Conservation (phyloP, 495 filamentous ascomycete species). For the Staphylotrichum longicolle region DNA sequence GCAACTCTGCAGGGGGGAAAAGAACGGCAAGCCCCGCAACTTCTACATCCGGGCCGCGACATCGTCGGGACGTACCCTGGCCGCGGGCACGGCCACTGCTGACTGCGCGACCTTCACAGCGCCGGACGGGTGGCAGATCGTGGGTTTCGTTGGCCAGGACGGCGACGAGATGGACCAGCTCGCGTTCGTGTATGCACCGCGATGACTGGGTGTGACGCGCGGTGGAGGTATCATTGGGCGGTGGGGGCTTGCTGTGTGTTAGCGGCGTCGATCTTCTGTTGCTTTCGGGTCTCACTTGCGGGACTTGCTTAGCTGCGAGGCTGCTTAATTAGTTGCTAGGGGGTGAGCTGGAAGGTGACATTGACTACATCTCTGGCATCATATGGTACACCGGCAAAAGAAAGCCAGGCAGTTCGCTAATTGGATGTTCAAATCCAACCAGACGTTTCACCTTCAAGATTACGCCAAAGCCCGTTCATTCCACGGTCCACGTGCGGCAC, state of each 20-base stretch:
- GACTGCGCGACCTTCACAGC: conserved; percentile 52
- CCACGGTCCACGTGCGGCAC: too few species aligned
- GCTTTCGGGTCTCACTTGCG: background rate
- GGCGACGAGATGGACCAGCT: conserved; percentile 61
- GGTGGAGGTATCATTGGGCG: background rate
- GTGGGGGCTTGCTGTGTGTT: conserved; percentile 7
- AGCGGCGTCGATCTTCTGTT: conserved; percentile 7
- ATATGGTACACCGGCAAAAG: too few species aligned
- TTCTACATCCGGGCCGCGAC: conserved; percentile 59
- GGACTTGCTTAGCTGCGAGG: too few species aligned
- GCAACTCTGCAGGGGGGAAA: conserved; percentile 52
- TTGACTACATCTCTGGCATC: too few species aligned
- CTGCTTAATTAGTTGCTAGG: background rate
- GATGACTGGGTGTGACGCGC: conserved; percentile 18
- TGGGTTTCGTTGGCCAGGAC: conserved; percentile 56
- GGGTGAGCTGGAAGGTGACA: background rate
- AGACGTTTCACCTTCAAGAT: too few species aligned
- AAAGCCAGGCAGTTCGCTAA: too few species aligned
- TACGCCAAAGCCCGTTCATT: too few species aligned
- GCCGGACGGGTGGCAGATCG: conserved; percentile 55
- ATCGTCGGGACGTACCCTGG: conserved; percentile 49
- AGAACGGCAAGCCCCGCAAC: conserved; percentile 48
- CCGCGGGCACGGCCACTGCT: conserved; percentile 47
- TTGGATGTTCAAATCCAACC: too few species aligned
- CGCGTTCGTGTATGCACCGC: conserved; percentile 53